Evolutionary conservation across 495 filamentous ascomycete genomes (phyloP), one percentile per base, ranked within the genome.

Genomic region (Penicillium samsonianum): DNA sequence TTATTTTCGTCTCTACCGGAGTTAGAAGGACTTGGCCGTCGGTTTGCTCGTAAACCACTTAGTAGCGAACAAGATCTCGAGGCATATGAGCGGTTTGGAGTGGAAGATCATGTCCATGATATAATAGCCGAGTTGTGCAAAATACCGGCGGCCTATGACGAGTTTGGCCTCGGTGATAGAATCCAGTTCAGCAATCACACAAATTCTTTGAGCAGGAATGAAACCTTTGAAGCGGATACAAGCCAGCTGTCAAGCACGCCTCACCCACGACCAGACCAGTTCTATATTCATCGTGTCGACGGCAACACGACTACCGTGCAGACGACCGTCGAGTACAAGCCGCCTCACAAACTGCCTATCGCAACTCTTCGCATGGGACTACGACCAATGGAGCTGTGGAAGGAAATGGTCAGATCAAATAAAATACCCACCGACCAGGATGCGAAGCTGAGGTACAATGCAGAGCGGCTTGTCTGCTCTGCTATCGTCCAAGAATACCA

Each of bases 311-410:
- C 55, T n/a, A 67, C 58, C 26, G 26, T 72, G 7, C 61, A 68
- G 26, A 62, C 58, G 7, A 60, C 64, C 2, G 65, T 72, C 31
- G 65, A 73, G 51, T 72, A 75, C 44, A 75, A 77, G 51, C 66
- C 69, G 25, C 63, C 68, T 31, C 67, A 74, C 46, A 77, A 77
- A 60, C 65, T 75, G 1, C 61, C 68, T 4, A 52, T 65, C 8
- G 62, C 58, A 30, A 62, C 62, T 48, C 57, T 75, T 43, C 65
- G 63, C 8, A 41, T 50, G 19, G 71, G 73, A 9, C 64, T 75
- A 37, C 64, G 65, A 37, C 63, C 53, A 17, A 68, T 67, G 54
- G 46, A 65, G 1, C 35, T 68, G 16, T 68, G 52, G 59, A 45
- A 61, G 22, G 40, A 68, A 6, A 49, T 71, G 19, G 59, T 69